Evolutionary conservation across 352 stramenopile species (phyloP), one percentile per base, ranked within the genome.

Genomic region (Phytophthora agathidicida): DNA sequence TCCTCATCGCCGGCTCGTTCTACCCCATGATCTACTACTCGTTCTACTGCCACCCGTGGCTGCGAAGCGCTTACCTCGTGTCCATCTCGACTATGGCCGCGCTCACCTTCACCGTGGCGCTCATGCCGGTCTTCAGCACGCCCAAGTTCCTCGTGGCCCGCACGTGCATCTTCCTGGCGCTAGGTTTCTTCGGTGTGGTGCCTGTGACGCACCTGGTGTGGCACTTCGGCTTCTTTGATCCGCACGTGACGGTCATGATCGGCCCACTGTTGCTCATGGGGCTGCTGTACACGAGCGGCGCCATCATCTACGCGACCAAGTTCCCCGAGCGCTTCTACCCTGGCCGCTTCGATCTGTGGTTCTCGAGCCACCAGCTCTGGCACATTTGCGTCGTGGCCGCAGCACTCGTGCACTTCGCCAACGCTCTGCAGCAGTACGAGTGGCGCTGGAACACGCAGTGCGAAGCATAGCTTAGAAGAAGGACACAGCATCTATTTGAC

Each of bases 11-110:
- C 13, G 87, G 84, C 16, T 93, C 84, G 8, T 94, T 92, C 71
- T 92, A 92, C 53, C 87, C 87, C 9, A 73, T 93, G 56, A 89
- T 94, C 60, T 96, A 93, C 80, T 94, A 94, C 75, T 89, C 83
- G 68, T 94, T 96, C 65, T 94, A 94, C 73, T 96, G 87, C 70
- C 68, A 89, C 44, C 80, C 78, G 60, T 83, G 71, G 65, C 52
- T 86, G 22, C 70, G 77, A 19, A 81, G 60, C n/a, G 50, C 77
- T 16, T 94, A 93, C 51, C 71, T 94, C 24, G 73, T 68, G 45
- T 71, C 75, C 28, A 89, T 93, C 57, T 86, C 79, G 24, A 67
- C 72, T 20, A 77, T 94, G 73, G 81, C 82, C 14, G 75, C 69
- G 10, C 44, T 89, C 50, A 91, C 81, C 24, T 93, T 96, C 63